These are phyloP conservation scores for Gardenia jasminoides DNA, from an alignment of 257 asterid genomes.

Conservation along the genomic window DNA sequence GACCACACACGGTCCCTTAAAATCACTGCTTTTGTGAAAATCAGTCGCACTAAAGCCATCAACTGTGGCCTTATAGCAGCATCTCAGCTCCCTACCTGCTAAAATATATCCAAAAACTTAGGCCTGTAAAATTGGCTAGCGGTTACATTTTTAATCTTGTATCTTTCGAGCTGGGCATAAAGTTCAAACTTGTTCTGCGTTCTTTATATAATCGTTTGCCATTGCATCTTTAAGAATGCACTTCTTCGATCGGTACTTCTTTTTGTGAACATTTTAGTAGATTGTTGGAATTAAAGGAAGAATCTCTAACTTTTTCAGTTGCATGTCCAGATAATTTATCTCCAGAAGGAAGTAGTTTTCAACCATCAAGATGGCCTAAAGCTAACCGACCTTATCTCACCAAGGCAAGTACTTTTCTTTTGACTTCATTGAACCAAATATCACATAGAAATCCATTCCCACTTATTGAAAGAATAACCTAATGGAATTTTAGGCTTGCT, in stretches of 20 bases:
- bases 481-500: neutral
- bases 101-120: slow-evolving; percentile 5
- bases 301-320: neutral
- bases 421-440: slow-evolving; percentile 7
- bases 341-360: neutral
- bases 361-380: neutral
- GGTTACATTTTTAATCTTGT: neutral
- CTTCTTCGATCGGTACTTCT: neutral
- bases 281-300: neutral
- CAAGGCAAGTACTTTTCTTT: slow-evolving; percentile 13
- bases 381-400: slow-evolving; percentile 20
- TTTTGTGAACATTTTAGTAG: neutral
- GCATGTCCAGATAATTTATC: neutral
- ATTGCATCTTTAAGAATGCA: neutral
- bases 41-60: slow-evolving; percentile 87
- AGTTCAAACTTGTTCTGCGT: neutral
- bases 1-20: slow-evolving; percentile 89
- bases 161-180: neutral
- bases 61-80: slow-evolving; percentile 77
- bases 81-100: slow-evolving; percentile 68
- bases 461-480: neutral
- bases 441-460: neutral
- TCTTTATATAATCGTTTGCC: neutral
- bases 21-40: slow-evolving; percentile 73
- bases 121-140: neutral